Evolutionary conservation across 495 filamentous ascomycete genomes (phyloP).

Genomic region (Hyaloscypha hepaticicola): DNA sequence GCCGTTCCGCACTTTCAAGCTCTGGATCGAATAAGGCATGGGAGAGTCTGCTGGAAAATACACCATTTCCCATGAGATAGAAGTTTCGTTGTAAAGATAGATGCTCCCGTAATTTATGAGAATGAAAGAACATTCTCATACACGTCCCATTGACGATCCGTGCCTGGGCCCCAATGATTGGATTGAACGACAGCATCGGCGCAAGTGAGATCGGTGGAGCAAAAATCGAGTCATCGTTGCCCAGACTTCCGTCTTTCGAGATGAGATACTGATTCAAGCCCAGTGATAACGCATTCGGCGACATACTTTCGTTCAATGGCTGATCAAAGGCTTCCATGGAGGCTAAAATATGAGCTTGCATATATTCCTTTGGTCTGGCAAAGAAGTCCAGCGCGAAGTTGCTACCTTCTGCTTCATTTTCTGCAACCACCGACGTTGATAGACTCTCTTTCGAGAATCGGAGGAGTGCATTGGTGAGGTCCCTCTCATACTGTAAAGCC

Average conservation of each 20-base stretch:
- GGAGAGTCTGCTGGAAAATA: conserved; percentile 74
- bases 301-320: conserved; percentile 17
- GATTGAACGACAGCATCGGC: conserved; percentile 72
- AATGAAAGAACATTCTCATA: conserved; percentile 75
- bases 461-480: conserved; percentile 44
- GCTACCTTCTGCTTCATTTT: not conserved
- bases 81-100: conserved; percentile 74
- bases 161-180: conserved; percentile 71
- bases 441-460: conserved; percentile 13
- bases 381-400: conserved; percentile 42
- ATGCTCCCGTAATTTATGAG: conserved; percentile 73
- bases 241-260: not conserved
- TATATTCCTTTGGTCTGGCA: conserved; percentile 48
- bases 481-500: conserved; percentile 61
- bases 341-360: conserved; percentile 46
- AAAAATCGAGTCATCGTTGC: conserved; percentile 35
- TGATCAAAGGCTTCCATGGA: conserved; percentile 49
- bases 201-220: conserved; percentile 70
- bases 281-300: conserved; percentile 15
- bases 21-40: conserved; percentile 85
- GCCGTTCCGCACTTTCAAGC: conserved; percentile 74
- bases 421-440: not conserved
- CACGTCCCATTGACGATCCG: conserved; percentile 72
- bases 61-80: conserved; percentile 79
- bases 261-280: conserved; percentile 19